Percentiles rank a stretch among this genome's conserved stretches.
Conservation (phyloP, 495 filamentous ascomycete species). For the Aspergillus sparsus region DNA sequence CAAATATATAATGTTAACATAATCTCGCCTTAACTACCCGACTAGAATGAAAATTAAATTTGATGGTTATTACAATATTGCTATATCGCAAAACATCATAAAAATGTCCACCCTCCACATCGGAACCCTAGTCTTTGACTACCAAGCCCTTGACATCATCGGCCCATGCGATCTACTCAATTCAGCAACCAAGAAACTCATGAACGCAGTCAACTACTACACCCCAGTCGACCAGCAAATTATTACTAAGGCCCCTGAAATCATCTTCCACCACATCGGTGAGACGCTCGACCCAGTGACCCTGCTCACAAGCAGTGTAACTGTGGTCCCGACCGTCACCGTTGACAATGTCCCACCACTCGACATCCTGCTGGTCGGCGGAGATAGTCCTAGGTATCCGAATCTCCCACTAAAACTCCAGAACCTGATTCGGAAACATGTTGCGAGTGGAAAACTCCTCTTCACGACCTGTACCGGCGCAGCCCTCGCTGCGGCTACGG, state of each 20-base stretch:
- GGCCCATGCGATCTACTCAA: slow-evolving; percentile 15
- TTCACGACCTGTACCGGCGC: slow-evolving; percentile 13
- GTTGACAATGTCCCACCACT: slow-evolving; percentile 1
- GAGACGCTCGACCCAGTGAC: background rate
- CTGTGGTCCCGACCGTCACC: slow-evolving; percentile 3
- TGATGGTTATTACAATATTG: too few species aligned
- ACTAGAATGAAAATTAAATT: too few species aligned
- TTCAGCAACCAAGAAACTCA: slow-evolving; percentile 1
- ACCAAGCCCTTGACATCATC: slow-evolving; percentile 15
- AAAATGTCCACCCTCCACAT: slow-evolving; percentile 12
- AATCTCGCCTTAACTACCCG: too few species aligned
- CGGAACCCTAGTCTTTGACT: slow-evolving; percentile 16
- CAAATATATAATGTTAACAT: too few species aligned
- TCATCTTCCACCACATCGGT: slow-evolving; percentile 16
- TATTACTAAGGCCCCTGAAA: slow-evolving; percentile 3
- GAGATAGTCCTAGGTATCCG: background rate
- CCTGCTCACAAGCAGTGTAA: slow-evolving; percentile 10
- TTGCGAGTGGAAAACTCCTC: slow-evolving; percentile 2
- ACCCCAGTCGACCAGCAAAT: background rate
- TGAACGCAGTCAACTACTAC: background rate
- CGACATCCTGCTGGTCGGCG: slow-evolving; percentile 7
- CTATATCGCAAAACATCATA: background rate
- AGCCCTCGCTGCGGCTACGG: slow-evolving; percentile 4
- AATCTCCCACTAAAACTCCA: slow-evolving; percentile 1
- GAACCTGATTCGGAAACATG: slow-evolving; percentile 5